Base-by-base conservation (phyloP, 306 rosid genomes). In the Mimosa pudica region DNA sequence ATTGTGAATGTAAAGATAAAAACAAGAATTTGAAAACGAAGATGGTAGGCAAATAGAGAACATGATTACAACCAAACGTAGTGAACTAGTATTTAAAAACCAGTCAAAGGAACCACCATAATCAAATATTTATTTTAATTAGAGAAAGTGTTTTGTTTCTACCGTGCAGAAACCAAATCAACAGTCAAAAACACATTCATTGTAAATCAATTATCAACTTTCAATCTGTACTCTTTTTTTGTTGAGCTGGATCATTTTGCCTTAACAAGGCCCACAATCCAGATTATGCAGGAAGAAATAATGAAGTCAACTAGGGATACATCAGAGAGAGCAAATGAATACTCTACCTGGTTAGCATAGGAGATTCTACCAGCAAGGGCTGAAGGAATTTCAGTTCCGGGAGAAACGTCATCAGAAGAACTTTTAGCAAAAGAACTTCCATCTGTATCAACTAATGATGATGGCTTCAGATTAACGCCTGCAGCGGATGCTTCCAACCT, bases 401-500 rank as follows among this genome's bases (percentile, higher is more conserved):
- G 74, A 52, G 64, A 79, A 74, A 65, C 71, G 49, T 71, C 84
- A 57, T 81, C 83, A 77, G 90, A 79, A 84, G 79, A 79, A 71
- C 77, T 77, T 85, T 81, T 83, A 70, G 62, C 82, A 10, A 87
- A 85, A 77, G 73, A 70, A 49, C 76, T 84, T 63, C 77, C 79
- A 70, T 79, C 68, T 63, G 73, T 76, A 71, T 71, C 82, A 79
- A 82, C 88, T 16, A 84, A 67, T 67, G 92, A 81, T 52, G 89
- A 77, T 61, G 81, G 73, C 78, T 51, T 75, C 81, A 95, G 86
- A 80, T 82, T 71, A 84, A 95, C 99, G 58, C 87, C 90, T 0
- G 86, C 81, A 20, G 89, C 10, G 17, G 99, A 90, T 54, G 99
- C 99, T 81, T 93, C 97, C 90, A 93, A 81, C 87, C 98, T 95